Conservation (phyloP, 2,329 filamentous ascomycete genomes). For the Phialophora chinensis region DNA sequence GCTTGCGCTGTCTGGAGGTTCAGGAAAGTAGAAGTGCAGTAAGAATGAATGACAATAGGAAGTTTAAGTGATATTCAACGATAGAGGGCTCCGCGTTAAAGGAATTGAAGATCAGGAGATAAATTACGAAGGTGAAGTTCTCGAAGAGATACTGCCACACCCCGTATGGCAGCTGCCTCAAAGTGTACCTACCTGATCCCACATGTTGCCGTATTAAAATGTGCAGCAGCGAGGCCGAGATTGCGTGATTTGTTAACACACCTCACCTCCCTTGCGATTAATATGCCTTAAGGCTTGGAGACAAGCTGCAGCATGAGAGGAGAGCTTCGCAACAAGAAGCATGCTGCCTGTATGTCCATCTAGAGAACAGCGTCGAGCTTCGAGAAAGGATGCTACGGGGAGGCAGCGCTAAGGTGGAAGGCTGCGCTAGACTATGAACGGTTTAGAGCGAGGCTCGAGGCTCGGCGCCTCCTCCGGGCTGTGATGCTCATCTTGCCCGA, state of each 20-base stretch:
- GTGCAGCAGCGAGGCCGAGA: not conserved
- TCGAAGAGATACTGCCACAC: not conserved
- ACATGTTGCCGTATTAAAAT: not conserved
- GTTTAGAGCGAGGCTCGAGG: not conserved
- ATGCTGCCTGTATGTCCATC: not conserved
- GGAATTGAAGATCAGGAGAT: not conserved
- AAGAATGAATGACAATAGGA: conserved; percentile 11
- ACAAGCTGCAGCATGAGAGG: not conserved
- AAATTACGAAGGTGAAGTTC: not conserved
- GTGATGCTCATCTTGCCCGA: not conserved
- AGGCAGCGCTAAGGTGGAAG: not conserved
- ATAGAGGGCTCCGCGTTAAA: not conserved
- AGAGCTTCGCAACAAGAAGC: not conserved
- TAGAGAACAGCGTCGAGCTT: not conserved
- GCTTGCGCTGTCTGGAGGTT: not conserved
- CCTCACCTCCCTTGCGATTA: not conserved
- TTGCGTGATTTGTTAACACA: not conserved
- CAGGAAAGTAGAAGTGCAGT: not conserved
- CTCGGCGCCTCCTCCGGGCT: not conserved
- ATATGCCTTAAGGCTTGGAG: not conserved
- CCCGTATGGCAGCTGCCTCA: not conserved
- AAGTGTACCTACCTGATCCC: not conserved
- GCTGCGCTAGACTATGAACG: not conserved
- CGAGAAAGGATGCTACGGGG: not conserved
- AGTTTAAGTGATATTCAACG: not conserved